Conservation (phyloP, 176 grass and related monocot species). For the Canna indica region DNA sequence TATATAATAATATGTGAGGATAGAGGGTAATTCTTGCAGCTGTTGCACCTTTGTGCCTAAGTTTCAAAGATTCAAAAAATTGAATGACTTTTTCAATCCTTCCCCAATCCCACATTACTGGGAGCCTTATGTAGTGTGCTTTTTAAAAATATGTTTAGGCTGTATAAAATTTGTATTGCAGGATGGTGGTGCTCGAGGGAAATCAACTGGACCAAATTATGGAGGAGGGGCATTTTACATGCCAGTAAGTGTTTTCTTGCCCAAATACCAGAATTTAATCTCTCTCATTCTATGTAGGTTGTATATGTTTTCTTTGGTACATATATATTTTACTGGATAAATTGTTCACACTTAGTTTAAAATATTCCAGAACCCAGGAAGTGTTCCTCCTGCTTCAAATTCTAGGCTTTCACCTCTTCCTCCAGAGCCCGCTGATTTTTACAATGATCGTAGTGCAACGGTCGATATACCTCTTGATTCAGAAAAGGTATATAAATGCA, state of each 20-base stretch:
- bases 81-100: no score
- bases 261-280: background rate
- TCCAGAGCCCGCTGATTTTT: constrained; percentile 43
- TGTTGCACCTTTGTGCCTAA: no score
- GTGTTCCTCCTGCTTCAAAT: constrained; percentile 24
- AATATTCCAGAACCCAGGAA: constrained; percentile 1
- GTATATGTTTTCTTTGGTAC: background rate
- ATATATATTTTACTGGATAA: background rate
- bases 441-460: constrained; percentile 33
- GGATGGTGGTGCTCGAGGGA: constrained; percentile 2
- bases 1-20: background rate
- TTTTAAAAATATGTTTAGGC: background rate
- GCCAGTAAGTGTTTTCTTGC: constrained; percentile 2
- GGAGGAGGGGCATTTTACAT: constrained; percentile 10
- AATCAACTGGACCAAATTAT: background rate
- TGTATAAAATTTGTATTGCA: background rate
- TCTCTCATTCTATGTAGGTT: background rate
- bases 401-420: constrained; percentile 50
- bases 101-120: background rate
- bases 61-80: no score
- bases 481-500: constrained; percentile 24
- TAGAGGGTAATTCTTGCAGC: no score
- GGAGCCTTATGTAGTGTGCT: background rate
- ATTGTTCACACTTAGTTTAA: background rate
- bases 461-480: constrained; percentile 49